These are phyloP conservation scores for Aspergillus viridinutans DNA, from an alignment of 2,329 filamentous ascomycete species.

Conservation along the genomic window DNA sequence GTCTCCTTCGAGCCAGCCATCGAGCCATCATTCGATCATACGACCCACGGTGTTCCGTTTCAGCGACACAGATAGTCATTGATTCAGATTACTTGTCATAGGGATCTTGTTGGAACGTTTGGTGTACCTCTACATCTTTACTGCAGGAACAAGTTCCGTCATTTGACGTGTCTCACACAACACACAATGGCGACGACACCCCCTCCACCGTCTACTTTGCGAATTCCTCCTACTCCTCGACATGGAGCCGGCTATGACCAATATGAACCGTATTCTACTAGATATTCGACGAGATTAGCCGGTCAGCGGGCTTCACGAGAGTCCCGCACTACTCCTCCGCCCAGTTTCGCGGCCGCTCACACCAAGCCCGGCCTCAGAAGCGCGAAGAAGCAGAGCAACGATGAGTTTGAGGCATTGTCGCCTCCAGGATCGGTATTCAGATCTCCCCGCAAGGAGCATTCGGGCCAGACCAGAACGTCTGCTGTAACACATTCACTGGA, in stretches of 20 bases:
- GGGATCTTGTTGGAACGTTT: neutral
- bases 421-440: conserved; percentile 25
- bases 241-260: conserved; percentile 44
- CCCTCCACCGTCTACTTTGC: conserved; percentile 35
- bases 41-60: neutral
- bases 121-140: neutral
- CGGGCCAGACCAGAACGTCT: conserved; percentile 10
- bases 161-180: neutral
- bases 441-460: conserved; percentile 25
- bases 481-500: conserved; percentile 16
- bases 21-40: neutral
- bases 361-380: conserved; percentile 14
- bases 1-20: conserved; percentile 6
- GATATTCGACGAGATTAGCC: conserved; percentile 39
- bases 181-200: conserved; percentile 44
- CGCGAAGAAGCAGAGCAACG: conserved; percentile 19
- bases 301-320: conserved; percentile 27
- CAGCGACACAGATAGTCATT: neutral
- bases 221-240: conserved; percentile 43
- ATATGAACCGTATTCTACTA: conserved; percentile 38
- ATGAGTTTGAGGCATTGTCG: conserved; percentile 22
- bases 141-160: neutral
- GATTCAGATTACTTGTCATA: neutral
- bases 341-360: conserved; percentile 21
- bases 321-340: conserved; percentile 28